A percentile compares a stretch with the other conserved stretches of the same genome.
These are phyloP conservation scores for Pezicula rhizophila DNA, from an alignment of 2,329 filamentous ascomycete genomes.

Conservation along the genomic window DNA sequence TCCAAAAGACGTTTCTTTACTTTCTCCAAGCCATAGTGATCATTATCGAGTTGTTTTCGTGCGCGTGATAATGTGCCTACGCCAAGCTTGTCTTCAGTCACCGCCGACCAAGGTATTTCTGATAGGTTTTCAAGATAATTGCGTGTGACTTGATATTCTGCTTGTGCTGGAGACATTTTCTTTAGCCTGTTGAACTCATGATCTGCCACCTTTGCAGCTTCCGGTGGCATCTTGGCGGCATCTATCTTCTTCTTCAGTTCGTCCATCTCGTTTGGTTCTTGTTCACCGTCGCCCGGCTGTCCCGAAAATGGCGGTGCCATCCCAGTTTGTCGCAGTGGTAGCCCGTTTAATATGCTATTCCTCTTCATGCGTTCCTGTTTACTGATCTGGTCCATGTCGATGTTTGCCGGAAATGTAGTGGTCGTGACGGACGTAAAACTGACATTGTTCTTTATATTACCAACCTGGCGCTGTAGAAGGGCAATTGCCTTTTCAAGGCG, in stretches of 20 bases:
- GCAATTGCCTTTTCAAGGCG: conserved; percentile 78
- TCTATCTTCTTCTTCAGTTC: conserved; percentile 86
- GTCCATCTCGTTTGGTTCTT: conserved; percentile 83
- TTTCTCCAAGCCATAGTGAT: conserved; percentile 93
- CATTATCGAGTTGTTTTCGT: conserved; percentile 85
- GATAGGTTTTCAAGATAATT: conserved; percentile 91
- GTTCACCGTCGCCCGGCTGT: conserved; percentile 55
- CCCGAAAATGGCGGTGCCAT: conserved; percentile 14
- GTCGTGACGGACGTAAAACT: conserved; percentile 75
- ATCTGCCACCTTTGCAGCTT: conserved; percentile 86
- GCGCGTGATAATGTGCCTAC: conserved; percentile 72
- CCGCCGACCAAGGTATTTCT: conserved; percentile 86
- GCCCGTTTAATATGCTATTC: conserved; percentile 14
- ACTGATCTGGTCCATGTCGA: conserved; percentile 48
- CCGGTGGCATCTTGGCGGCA: conserved; percentile 71
- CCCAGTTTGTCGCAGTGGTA: conserved; percentile 16
- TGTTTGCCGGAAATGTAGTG: conserved; percentile 53
- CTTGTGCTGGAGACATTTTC: conserved; percentile 94
- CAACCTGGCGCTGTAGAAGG: conserved; percentile 75
- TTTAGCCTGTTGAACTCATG: conserved; percentile 80
- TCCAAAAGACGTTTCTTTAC: conserved; percentile 96
- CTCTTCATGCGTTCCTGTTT: conserved; percentile 30
- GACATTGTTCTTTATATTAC: conserved; percentile 78
- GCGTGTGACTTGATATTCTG: conserved; percentile 88
- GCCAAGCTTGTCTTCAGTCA: conserved; percentile 81